These are phyloP conservation scores for Tephrocybe sp. DNA, from an alignment of 768 basidiomycete genomes.

Conservation along the genomic window DNA sequence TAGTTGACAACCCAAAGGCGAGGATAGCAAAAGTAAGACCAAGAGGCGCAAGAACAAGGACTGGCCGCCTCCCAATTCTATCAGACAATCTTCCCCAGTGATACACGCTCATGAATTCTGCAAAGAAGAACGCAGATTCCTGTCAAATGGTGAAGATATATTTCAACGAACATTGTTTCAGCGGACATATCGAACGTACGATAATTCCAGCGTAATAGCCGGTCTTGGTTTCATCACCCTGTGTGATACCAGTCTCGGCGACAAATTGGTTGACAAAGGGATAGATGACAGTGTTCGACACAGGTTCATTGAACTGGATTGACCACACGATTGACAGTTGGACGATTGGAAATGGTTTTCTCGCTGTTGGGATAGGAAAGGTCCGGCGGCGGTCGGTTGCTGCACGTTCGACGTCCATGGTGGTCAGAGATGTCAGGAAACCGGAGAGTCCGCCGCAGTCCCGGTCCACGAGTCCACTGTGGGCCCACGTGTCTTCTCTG, in stretches of 20 bases:
- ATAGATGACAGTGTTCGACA: constrained; percentile 35
- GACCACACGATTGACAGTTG: constrained; percentile 32
- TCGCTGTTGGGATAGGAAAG: background rate
- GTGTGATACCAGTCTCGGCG: constrained; percentile 38
- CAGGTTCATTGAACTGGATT: constrained; percentile 30
- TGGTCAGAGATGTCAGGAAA: no score
- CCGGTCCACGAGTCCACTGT: no score
- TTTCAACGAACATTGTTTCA: background rate
- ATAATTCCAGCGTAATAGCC: constrained; percentile 50
- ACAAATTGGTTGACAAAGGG: constrained; percentile 45
- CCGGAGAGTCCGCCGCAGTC: no score
- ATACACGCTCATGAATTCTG: constrained; percentile 31
- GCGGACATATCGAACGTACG: constrained; percentile 21
- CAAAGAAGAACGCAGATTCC: constrained; percentile 38
- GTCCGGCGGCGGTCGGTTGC: background rate
- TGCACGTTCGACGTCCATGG: background rate
- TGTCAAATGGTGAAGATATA: constrained; percentile 8
- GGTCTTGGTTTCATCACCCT: constrained; percentile 39
- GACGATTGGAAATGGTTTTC: constrained; percentile 30
- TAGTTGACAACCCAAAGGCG: constrained; percentile 30
- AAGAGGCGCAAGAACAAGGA: constrained; percentile 31
- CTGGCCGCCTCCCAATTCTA: constrained; percentile 31
- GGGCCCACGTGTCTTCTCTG: no score
- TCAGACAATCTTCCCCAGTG: constrained; percentile 36
- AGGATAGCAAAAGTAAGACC: constrained; percentile 30